These are phyloP conservation scores for Pseudopediastrum boryanum DNA, from an alignment of 139 green algal species.

Conservation along the genomic window DNA sequence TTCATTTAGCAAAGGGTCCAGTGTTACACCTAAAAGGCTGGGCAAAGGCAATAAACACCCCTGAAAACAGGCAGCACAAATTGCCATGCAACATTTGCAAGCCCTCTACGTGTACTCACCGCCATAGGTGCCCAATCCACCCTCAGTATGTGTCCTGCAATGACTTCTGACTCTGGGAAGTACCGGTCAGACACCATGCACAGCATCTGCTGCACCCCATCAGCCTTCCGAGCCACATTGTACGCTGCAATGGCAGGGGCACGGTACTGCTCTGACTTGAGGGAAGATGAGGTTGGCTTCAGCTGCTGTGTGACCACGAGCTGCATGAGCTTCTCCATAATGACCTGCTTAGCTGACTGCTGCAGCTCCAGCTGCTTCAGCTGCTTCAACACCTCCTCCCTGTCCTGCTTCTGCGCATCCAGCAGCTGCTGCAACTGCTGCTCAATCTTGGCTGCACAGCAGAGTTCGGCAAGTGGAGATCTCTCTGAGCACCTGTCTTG, in stretches of 20 bases:
- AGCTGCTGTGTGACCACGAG: constrained; percentile 1
- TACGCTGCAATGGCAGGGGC: background rate
- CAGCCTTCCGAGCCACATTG: too few relatives aligned
- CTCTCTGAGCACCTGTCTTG: too few relatives aligned
- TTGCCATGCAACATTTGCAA: background rate
- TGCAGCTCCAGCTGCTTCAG: background rate
- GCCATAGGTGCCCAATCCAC: constrained; percentile 17
- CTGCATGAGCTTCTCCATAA: constrained; percentile 2
- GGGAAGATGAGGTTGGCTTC: constrained; percentile 8
- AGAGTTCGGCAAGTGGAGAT: too few relatives aligned
- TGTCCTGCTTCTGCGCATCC: background rate
- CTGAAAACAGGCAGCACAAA: background rate
- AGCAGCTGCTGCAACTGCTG: background rate
- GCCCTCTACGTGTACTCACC: background rate
- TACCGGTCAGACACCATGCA: constrained; percentile 27
- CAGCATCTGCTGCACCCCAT: background rate
- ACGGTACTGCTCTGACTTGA: constrained; percentile 23
- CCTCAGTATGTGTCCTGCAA: constrained; percentile 17
- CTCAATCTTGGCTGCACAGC: too few relatives aligned
- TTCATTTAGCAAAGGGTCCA: background rate
- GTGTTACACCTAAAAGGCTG: background rate
- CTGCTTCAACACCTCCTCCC: background rate
- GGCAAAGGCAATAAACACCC: background rate
- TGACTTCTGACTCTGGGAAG: background rate
- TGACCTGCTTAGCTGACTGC: background rate